Evolutionary conservation across 2,329 filamentous ascomycete genomes (phyloP).

Genomic region (Alternaria arborescens): DNA sequence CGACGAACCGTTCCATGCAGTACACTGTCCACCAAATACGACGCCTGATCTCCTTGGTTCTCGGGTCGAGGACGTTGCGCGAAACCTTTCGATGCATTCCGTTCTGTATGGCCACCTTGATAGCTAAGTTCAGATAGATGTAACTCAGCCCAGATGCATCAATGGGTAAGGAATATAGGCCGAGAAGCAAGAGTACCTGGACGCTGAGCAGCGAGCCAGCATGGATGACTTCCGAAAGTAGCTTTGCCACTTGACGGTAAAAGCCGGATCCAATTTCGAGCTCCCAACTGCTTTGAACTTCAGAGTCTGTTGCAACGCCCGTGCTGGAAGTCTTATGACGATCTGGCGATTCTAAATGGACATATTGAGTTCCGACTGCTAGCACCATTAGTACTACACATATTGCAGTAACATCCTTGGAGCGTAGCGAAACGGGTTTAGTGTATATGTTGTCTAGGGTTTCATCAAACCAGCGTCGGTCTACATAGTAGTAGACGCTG

Average conservation of each 20-base stretch:
- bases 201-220: conserved; percentile 66
- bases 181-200: conserved; percentile 65
- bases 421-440: conserved; percentile 1
- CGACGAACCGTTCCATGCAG: conserved; percentile 23
- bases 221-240: conserved; percentile 66
- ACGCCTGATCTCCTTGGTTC: conserved; percentile 19
- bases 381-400: conserved; percentile 56
- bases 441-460: conserved; percentile 46
- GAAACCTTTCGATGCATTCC: conserved; percentile 63
- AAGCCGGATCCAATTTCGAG: conserved; percentile 20
- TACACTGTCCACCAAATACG: conserved; percentile 27
- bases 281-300: conserved; percentile 14
- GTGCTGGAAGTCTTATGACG: not conserved
- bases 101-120: conserved; percentile 67
- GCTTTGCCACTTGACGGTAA: conserved; percentile 64
- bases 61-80: conserved; percentile 8
- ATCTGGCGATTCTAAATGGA: conserved; percentile 21
- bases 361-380: conserved; percentile 55
- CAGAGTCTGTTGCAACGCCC: not conserved
- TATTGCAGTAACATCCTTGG: conserved; percentile 21
- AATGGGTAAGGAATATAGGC: conserved; percentile 64
- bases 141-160: conserved; percentile 66
- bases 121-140: conserved; percentile 64
- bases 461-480: conserved; percentile 53
- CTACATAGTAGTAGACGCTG: conserved; percentile 56